These are phyloP conservation scores for Polyplosphaeria fusca DNA, from an alignment of 495 filamentous ascomycete species.

Conservation along the genomic window DNA sequence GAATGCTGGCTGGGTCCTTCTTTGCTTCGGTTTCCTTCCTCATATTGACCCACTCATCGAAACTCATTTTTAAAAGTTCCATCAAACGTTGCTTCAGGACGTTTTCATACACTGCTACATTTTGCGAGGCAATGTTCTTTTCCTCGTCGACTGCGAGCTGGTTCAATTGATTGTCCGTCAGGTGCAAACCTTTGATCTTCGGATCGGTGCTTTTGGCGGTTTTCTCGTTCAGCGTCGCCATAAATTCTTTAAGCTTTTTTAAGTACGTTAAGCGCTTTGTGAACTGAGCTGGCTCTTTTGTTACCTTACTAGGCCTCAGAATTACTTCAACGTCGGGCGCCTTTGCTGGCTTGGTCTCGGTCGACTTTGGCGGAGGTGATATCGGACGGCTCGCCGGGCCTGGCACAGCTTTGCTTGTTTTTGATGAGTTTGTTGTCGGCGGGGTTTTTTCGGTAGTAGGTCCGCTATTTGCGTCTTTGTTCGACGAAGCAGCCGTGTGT, in stretches of 20 bases:
- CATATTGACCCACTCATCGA: constrained; percentile 61
- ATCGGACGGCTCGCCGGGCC: constrained; percentile 5
- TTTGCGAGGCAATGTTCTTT: constrained; percentile 66
- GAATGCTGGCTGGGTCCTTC: constrained; percentile 35
- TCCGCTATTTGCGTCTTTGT: not conserved
- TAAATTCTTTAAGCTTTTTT: constrained; percentile 69
- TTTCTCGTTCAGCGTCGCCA: constrained; percentile 65
- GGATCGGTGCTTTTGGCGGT: constrained; percentile 50
- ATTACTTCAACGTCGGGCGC: constrained; percentile 39
- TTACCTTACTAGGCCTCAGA: constrained; percentile 78
- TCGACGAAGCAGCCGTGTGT: no score
- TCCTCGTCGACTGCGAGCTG: constrained; percentile 80
- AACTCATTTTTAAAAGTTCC: constrained; percentile 65
- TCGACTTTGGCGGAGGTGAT: constrained; percentile 40
- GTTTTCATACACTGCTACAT: constrained; percentile 69
- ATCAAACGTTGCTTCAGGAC: constrained; percentile 76
- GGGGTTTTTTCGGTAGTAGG: not conserved
- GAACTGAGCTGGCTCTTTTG: constrained; percentile 68
- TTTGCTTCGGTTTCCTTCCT: constrained; percentile 44
- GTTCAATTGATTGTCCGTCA: constrained; percentile 69
- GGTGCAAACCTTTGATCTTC: constrained; percentile 55
- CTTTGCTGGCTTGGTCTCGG: constrained; percentile 31
- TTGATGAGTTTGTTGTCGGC: not conserved
- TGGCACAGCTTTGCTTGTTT: not conserved
- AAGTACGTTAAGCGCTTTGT: constrained; percentile 63